phyloP scores from a whole-genome alignment of 2,329 filamentous ascomycete species.

The Zymoseptoria passerinii region DNA sequence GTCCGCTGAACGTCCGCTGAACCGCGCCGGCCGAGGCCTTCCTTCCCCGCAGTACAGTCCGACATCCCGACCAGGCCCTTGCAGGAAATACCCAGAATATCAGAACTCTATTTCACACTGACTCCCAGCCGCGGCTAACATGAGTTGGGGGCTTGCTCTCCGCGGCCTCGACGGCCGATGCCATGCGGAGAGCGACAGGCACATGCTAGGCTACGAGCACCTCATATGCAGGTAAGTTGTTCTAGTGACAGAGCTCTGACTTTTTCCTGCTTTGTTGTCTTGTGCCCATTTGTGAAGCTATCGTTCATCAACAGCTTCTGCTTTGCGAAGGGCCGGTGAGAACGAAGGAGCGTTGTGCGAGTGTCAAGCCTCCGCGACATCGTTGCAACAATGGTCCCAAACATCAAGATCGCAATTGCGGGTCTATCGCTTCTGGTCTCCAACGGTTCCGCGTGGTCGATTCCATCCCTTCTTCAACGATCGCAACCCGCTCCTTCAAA shows the following conservation, averaged over 20 bases:
- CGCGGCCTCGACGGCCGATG: not conserved
- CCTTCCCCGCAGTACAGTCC: not conserved
- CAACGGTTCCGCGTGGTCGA: not conserved
- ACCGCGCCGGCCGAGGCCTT: not conserved
- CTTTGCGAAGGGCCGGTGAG: too few species aligned
- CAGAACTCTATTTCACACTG: not conserved
- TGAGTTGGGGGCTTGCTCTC: not conserved
- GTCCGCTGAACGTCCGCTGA: too few species aligned
- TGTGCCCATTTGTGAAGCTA: not conserved
- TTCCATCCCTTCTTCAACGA: not conserved
- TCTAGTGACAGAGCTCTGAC: not conserved
- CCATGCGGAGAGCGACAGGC: not conserved
- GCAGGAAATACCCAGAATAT: not conserved
- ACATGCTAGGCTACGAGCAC: not conserved
- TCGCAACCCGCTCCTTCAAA: not conserved
- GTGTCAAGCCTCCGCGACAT: not conserved
- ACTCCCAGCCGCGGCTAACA: not conserved
- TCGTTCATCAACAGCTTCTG: not conserved
- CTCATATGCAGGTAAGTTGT: not conserved
- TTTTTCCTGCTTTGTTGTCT: not conserved
- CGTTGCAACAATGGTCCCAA: not conserved
- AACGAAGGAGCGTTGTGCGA: too few species aligned
- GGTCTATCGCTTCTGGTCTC: not conserved
- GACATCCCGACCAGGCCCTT: not conserved
- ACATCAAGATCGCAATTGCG: not conserved